phyloP scores from a whole-genome alignment of 495 filamentous ascomycete genomes.

The Penicillium coffeae region DNA sequence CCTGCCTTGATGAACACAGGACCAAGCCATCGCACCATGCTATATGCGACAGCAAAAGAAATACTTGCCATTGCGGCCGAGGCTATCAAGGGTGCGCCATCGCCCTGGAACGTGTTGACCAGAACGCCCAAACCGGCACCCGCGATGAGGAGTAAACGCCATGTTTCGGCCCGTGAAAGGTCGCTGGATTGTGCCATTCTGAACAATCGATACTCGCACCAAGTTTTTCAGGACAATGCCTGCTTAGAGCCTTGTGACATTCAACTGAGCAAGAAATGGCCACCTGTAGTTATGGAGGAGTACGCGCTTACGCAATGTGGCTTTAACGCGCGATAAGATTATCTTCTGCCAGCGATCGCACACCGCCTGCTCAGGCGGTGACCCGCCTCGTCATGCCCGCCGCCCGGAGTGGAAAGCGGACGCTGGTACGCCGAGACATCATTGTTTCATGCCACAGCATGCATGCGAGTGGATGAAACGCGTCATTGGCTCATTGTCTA shows the following conservation, averaged over 20 bases:
- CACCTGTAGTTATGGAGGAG: neutral
- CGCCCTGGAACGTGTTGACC: slow-evolving; percentile 73
- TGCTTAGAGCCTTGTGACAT: neutral
- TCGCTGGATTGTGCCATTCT: slow-evolving; percentile 38
- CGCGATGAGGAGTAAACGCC: slow-evolving; percentile 64
- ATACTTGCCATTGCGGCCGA: slow-evolving; percentile 82
- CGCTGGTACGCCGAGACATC: slow-evolving; percentile 19
- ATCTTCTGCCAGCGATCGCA: slow-evolving; percentile 27
- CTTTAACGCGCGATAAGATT: slow-evolving; percentile 27
- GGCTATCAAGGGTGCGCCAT: slow-evolving; percentile 85
- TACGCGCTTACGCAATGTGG: slow-evolving; percentile 30
- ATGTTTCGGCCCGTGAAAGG: slow-evolving; percentile 65
- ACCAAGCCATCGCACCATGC: slow-evolving; percentile 92
- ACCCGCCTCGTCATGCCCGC: slow-evolving; percentile 13
- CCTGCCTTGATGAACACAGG: slow-evolving; percentile 84
- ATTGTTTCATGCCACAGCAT: slow-evolving; percentile 26
- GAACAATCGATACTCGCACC: slow-evolving; percentile 3
- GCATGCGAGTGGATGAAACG: slow-evolving; percentile 19
- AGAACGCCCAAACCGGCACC: slow-evolving; percentile 70
- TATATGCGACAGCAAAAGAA: slow-evolving; percentile 73
- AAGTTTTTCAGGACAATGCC: neutral
- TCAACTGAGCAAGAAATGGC: neutral
- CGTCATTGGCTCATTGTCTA: slow-evolving; percentile 21
- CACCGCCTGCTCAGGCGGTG: slow-evolving; percentile 27
- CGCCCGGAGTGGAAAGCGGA: slow-evolving; percentile 17